A percentile compares a stretch with the other conserved stretches of the same genome.
phyloP scores from a whole-genome alignment of 2,329 filamentous ascomycete species.

The Verticillium alfalfae region DNA sequence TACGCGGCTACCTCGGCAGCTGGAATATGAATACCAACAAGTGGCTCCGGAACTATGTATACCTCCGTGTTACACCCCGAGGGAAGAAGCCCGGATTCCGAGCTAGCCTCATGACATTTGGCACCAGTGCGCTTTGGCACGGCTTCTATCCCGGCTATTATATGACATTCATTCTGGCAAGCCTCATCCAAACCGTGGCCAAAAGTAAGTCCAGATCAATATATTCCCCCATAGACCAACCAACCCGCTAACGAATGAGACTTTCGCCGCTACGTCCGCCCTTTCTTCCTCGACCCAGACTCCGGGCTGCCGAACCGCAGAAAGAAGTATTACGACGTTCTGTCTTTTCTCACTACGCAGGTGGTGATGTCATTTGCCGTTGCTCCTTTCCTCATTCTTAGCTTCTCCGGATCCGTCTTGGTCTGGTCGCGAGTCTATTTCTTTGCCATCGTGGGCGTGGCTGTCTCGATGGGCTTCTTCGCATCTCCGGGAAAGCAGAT shows the following conservation, averaged over 20 bases:
- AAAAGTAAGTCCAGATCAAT: constrained; percentile 64
- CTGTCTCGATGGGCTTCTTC: constrained; percentile 66
- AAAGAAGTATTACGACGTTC: constrained; percentile 84
- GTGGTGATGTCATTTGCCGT: constrained; percentile 77
- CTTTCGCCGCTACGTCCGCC: constrained; percentile 80
- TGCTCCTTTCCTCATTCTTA: constrained; percentile 79
- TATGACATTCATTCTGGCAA: constrained; percentile 80
- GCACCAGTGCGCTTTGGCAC: constrained; percentile 94
- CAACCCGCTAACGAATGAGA: constrained; percentile 46
- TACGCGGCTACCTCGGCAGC: constrained; percentile 80
- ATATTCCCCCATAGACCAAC: not conserved
- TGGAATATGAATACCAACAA: constrained; percentile 99
- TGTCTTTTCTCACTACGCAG: constrained; percentile 72
- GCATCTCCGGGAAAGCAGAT: constrained; percentile 66
- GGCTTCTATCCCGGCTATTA: constrained; percentile 98
- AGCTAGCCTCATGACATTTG: constrained; percentile 88
- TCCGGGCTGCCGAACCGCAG: constrained; percentile 60
- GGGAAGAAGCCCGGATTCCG: constrained; percentile 96
- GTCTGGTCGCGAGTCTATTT: constrained; percentile 88
- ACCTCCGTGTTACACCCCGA: constrained; percentile 87
- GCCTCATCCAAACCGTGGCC: constrained; percentile 85
- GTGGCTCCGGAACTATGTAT: constrained; percentile 94
- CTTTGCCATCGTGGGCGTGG: constrained; percentile 69
- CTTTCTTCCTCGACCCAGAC: constrained; percentile 82
- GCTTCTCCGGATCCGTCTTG: constrained; percentile 61